phyloP scores from a whole-genome alignment of 305 asterid genomes.

The Petunia hybrid region DNA sequence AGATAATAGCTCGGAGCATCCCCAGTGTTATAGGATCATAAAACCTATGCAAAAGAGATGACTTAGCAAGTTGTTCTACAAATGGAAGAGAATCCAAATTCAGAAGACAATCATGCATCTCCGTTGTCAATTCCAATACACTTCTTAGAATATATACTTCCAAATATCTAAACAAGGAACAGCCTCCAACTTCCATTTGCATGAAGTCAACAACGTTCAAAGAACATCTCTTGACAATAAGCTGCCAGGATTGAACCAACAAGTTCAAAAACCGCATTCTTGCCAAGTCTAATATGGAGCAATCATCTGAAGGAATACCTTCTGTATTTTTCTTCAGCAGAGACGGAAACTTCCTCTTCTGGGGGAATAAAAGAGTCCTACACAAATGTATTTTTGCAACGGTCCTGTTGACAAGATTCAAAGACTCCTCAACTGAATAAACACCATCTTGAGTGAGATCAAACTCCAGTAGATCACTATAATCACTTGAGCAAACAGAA shows the following conservation, averaged over 20 bases:
- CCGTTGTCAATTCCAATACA: slow-evolving; percentile 57
- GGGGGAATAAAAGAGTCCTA: slow-evolving; percentile 63
- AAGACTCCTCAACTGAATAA: slow-evolving; percentile 57
- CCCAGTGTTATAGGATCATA: slow-evolving; percentile 71
- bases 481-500: slow-evolving; percentile 63
- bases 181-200: slow-evolving; percentile 46
- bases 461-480: slow-evolving; percentile 58
- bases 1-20: slow-evolving; percentile 68
- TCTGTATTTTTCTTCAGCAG: slow-evolving; percentile 42
- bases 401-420: slow-evolving; percentile 69
- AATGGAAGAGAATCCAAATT: slow-evolving; percentile 71
- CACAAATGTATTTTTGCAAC: slow-evolving; percentile 74
- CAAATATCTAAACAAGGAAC: slow-evolving; percentile 64
- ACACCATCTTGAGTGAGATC: slow-evolving; percentile 50
- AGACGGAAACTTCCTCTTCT: slow-evolving; percentile 40
- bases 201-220: slow-evolving; percentile 44
- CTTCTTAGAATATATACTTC: slow-evolving; percentile 67
- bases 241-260: slow-evolving; percentile 75
- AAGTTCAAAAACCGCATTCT: slow-evolving; percentile 61
- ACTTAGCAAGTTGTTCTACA: slow-evolving; percentile 65
- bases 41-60: slow-evolving; percentile 81
- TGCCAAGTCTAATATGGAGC: slow-evolving; percentile 51
- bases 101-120: slow-evolving; percentile 61
- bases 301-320: slow-evolving; percentile 46
- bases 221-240: slow-evolving; percentile 61